Percentiles rank a stretch among this genome's conserved stretches.
Evolutionary conservation across 2,329 filamentous ascomycete genomes (phyloP).

Genomic region (Cryphonectria nitschkei): DNA sequence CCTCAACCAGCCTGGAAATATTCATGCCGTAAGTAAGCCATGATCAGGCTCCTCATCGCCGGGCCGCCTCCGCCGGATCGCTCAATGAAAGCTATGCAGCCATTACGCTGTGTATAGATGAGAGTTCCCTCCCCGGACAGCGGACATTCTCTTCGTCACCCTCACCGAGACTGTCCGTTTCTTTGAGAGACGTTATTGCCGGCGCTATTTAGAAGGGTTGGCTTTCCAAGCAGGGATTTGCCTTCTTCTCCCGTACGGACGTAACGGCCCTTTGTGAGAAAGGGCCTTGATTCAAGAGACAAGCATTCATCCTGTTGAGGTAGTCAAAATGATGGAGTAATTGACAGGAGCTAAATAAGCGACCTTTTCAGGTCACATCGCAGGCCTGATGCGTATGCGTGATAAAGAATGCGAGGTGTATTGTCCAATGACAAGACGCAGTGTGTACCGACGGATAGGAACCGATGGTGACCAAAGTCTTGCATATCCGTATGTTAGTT

Average conservation of each 20-base stretch:
- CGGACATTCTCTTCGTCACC: background rate
- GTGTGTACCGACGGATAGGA: slow-evolving; percentile 10
- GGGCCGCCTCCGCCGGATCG: background rate
- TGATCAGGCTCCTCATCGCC: background rate
- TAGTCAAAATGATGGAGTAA: background rate
- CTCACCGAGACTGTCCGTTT: background rate
- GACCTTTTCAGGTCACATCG: background rate
- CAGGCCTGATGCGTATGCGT: background rate
- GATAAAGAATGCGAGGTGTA: background rate
- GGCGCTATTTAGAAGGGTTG: background rate
- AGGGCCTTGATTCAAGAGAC: background rate
- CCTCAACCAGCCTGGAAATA: background rate
- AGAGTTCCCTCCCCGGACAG: background rate
- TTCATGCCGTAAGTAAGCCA: background rate
- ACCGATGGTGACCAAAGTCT: slow-evolving; percentile 2
- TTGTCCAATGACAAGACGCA: slow-evolving; percentile 4
- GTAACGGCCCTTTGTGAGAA: background rate
- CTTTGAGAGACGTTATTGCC: background rate
- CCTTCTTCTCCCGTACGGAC: background rate
- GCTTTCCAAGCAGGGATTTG: background rate
- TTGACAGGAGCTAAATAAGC: background rate
- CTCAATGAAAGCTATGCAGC: background rate
- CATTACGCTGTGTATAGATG: background rate
- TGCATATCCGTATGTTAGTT: background rate
- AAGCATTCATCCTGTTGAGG: background rate